These are phyloP conservation scores for Boletus subcaerulescens DNA, from an alignment of 768 basidiomycete species.

Conservation along the genomic window DNA sequence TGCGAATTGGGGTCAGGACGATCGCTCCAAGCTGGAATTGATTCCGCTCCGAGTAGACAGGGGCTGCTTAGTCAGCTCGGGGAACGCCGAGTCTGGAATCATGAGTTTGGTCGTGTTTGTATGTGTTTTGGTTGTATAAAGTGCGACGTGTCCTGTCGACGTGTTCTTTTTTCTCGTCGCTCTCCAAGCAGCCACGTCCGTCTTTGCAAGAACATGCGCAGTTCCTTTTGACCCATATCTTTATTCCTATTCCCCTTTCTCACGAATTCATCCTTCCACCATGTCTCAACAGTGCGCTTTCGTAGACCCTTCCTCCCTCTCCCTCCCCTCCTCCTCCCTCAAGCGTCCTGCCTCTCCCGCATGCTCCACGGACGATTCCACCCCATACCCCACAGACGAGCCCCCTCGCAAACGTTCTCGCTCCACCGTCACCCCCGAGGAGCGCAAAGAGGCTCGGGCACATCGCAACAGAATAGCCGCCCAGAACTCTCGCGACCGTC, in stretches of 20 bases:
- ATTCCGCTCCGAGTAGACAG: constrained; percentile 1
- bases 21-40: constrained; percentile 1
- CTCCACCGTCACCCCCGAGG: constrained; percentile 60
- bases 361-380: constrained; percentile 15
- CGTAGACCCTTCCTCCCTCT: constrained; percentile 39
- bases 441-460: constrained; percentile 83
- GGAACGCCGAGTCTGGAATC: no score
- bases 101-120: constrained; percentile 27
- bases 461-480: constrained; percentile 93
- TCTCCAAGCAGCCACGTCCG: constrained; percentile 19
- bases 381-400: constrained; percentile 26
- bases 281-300: constrained; percentile 30
- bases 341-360: constrained; percentile 30
- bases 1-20: constrained; percentile 2
- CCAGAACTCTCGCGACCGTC: constrained; percentile 87
- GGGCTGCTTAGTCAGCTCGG: neutral
- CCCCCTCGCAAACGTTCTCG: constrained; percentile 77
- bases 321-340: constrained; percentile 35
- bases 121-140: constrained; percentile 27
- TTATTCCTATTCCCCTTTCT: constrained; percentile 16
- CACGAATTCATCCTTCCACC: neutral
- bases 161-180: constrained; percentile 20
- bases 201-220: constrained; percentile 15
- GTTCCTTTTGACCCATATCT: constrained; percentile 16
- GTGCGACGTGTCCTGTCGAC: constrained; percentile 29